These are phyloP conservation scores for Mycena maculata DNA, from an alignment of 768 basidiomycete species.

Conservation along the genomic window DNA sequence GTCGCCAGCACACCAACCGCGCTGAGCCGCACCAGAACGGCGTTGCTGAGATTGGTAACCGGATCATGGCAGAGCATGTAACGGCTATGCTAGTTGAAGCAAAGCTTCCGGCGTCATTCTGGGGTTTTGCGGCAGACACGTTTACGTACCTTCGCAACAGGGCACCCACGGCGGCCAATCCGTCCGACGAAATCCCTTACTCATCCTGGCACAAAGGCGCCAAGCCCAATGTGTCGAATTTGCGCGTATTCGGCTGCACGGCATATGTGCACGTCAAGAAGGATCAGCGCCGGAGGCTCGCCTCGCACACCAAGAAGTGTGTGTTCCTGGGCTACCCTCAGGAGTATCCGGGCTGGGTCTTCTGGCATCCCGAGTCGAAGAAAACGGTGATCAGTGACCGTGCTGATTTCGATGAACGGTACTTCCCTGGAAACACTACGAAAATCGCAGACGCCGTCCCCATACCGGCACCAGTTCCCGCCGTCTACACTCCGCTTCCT, in stretches of 20 bases:
- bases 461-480: background rate
- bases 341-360: conserved; percentile 47
- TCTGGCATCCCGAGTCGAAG: conserved; percentile 45
- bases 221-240: conserved; percentile 39
- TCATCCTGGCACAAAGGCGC: conserved; percentile 37
- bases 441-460: background rate
- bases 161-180: conserved; percentile 27
- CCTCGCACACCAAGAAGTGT: conserved; percentile 45
- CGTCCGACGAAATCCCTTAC: conserved; percentile 11
- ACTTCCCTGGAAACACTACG: conserved; percentile 39
- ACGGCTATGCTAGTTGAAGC: conserved; percentile 43
- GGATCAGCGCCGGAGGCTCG: conserved; percentile 44
- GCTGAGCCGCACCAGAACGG: conserved; percentile 56
- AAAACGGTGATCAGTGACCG: background rate
- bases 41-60: conserved; percentile 53
- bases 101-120: conserved; percentile 37
- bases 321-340: conserved; percentile 53
- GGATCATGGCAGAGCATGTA: conserved; percentile 47
- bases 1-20: conserved; percentile 35
- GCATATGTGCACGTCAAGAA: conserved; percentile 52
- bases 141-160: conserved; percentile 39
- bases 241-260: conserved; percentile 52
- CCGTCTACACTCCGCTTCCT: background rate
- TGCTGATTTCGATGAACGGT: conserved; percentile 49
- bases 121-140: conserved; percentile 35